Conservation (phyloP, 768 basidiomycete species). For the Suillus alpinus region DNA sequence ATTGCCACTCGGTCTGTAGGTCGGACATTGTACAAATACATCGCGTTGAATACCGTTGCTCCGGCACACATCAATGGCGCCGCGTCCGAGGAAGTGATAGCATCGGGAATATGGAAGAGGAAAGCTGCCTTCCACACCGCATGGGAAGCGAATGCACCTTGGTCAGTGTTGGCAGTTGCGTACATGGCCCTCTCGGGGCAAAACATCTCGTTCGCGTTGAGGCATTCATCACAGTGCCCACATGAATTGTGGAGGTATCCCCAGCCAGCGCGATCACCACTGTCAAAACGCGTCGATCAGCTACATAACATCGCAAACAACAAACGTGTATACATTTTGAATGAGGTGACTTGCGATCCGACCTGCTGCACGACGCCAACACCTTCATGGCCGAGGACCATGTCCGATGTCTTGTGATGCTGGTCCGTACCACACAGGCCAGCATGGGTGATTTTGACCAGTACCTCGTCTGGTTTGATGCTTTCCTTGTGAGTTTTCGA, state of each 20-base stretch:
- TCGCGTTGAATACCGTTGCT: conserved; percentile 30
- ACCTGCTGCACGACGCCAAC: conserved; percentile 32
- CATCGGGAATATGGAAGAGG: conserved; percentile 33
- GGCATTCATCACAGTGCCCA: conserved; percentile 31
- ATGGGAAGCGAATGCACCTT: conserved; percentile 35
- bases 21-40: conserved; percentile 22
- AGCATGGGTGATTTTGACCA: conserved; percentile 31
- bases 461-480: conserved; percentile 27
- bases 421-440: conserved; percentile 41
- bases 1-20: conserved; percentile 33
- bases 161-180: conserved; percentile 23
- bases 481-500: conserved; percentile 10
- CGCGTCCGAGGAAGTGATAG: conserved; percentile 27
- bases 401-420: conserved; percentile 29
- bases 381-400: conserved; percentile 41
- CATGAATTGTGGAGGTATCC: conserved; percentile 33
- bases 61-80: conserved; percentile 39
- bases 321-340: conserved; percentile 29
- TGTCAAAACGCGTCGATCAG: conserved; percentile 6
- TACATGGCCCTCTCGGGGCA: conserved; percentile 25
- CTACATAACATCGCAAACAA: background rate
- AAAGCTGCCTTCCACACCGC: conserved; percentile 34
- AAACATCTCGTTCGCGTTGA: conserved; percentile 30
- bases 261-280: conserved; percentile 37
- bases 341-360: conserved; percentile 28